These are phyloP conservation scores for Wickerhamiella domercqiae DNA, from an alignment of 805 yeast species.

Conservation along the genomic window DNA sequence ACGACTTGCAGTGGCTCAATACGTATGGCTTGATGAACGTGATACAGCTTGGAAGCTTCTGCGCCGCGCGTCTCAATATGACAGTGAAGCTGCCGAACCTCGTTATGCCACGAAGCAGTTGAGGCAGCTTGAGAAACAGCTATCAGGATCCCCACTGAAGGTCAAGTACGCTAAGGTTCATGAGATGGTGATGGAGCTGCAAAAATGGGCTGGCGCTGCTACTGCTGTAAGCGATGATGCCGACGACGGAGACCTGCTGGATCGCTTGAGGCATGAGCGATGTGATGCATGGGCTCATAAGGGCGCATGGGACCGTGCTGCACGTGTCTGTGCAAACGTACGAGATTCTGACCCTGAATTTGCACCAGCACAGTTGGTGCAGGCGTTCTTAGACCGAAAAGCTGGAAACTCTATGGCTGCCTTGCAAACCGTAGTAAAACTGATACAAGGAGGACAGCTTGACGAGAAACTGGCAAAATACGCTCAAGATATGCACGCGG, in stretches of 20 bases:
- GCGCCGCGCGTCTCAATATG: slow-evolving; percentile 57
- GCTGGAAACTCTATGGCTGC: slow-evolving; percentile 20
- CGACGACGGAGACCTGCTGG: slow-evolving; percentile 14
- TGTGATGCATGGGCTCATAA: slow-evolving; percentile 17
- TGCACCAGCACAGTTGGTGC: slow-evolving; percentile 19
- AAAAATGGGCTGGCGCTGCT: slow-evolving; percentile 5
- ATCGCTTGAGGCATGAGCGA: slow-evolving; percentile 11
- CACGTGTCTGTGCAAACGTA: slow-evolving; percentile 18
- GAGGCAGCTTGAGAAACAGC: slow-evolving; percentile 17
- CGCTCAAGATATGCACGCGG: slow-evolving; percentile 17
- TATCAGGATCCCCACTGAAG: slow-evolving; percentile 12
- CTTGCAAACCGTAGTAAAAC: slow-evolving; percentile 9
- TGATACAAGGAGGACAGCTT: slow-evolving; percentile 10
- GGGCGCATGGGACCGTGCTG: slow-evolving; percentile 17
- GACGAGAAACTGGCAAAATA: slow-evolving; percentile 11
- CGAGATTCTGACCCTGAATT: slow-evolving; percentile 18
- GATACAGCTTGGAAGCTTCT: slow-evolving; percentile 37
- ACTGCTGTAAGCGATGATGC: slow-evolving; percentile 1
- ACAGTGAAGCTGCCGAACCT: slow-evolving; percentile 57
- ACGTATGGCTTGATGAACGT: slow-evolving; percentile 34
- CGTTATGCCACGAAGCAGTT: slow-evolving; percentile 26
- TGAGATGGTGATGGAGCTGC: slow-evolving; percentile 6
- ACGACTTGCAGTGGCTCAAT: slow-evolving; percentile 28
- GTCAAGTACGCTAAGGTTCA: slow-evolving; percentile 8
- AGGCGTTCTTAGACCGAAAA: slow-evolving; percentile 17